A percentile compares a stretch with the other conserved stretches of the same genome.
phyloP scores from a whole-genome alignment of 73 alveolate species.

The Stentor coeruleus region DNA sequence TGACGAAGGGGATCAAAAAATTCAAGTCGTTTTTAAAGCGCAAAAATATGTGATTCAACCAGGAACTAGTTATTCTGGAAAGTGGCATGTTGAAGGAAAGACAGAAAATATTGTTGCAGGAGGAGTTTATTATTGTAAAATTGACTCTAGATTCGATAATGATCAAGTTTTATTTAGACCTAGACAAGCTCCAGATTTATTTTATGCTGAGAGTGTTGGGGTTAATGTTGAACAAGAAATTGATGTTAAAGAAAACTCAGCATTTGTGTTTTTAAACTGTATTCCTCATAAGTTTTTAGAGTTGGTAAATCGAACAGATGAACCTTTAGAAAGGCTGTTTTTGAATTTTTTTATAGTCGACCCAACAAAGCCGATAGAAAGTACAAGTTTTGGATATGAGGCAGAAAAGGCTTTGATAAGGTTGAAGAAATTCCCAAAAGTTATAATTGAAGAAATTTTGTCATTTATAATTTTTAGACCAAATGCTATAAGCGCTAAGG shows the following conservation, averaged over 20 bases:
- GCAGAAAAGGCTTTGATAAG: background rate
- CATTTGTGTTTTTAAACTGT: background rate
- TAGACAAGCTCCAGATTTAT: conserved; percentile 8
- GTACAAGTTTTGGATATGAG: background rate
- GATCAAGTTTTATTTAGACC: conserved; percentile 10
- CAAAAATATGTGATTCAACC: background rate
- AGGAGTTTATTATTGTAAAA: conserved; percentile 16
- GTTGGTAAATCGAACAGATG: background rate
- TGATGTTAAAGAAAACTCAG: background rate
- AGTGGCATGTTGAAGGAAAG: conserved; percentile 21
- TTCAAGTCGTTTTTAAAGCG: conserved; percentile 9
- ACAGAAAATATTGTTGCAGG: conserved; percentile 22
- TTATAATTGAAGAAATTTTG: background rate
- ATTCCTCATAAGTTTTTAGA: background rate
- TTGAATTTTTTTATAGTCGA: conserved; percentile 19
- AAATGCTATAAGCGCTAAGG: background rate
- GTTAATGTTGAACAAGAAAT: background rate
- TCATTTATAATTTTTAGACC: background rate
- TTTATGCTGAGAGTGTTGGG: background rate
- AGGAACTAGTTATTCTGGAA: conserved; percentile 2
- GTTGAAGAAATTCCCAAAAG: background rate
- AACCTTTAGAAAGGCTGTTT: background rate
- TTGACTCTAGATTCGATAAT: background rate
- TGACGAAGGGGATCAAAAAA: background rate
- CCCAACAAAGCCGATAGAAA: conserved; percentile 1